Conservation (phyloP, 495 filamentous ascomycete genomes). For the Aspergillus sclerotioniger region DNA sequence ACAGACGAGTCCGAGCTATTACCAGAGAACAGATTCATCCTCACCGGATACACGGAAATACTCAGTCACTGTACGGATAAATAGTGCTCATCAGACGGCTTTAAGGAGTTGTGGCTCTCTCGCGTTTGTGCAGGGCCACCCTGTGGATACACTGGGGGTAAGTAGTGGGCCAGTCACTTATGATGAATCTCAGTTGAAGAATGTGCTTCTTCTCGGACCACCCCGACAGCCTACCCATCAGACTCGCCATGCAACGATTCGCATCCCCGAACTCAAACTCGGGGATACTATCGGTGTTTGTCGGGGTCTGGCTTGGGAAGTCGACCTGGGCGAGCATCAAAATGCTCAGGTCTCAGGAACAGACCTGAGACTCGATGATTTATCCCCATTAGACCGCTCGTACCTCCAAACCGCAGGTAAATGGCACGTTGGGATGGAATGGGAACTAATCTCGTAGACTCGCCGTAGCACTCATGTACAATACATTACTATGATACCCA, state of each 20-base stretch:
- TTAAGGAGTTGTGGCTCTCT: slow-evolving; percentile 31
- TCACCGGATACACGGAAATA: slow-evolving; percentile 20
- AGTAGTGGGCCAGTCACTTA: not conserved
- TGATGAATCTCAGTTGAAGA: slow-evolving; percentile 11
- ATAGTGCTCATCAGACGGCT: slow-evolving; percentile 17
- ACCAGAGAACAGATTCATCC: not conserved
- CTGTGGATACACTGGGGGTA: not conserved
- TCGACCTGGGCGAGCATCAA: slow-evolving; percentile 19
- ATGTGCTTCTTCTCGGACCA: slow-evolving; percentile 32
- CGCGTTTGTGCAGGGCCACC: slow-evolving; percentile 27
- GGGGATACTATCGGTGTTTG: slow-evolving; percentile 33
- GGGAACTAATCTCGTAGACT: slow-evolving; percentile 30
- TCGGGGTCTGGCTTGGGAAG: slow-evolving; percentile 37
- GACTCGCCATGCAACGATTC: not conserved
- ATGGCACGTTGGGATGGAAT: slow-evolving; percentile 45
- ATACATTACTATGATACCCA: slow-evolving; percentile 16
- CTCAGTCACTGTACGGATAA: slow-evolving; percentile 22
- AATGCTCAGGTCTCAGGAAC: not conserved
- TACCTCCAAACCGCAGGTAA: slow-evolving; percentile 4
- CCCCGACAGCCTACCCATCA: slow-evolving; percentile 18
- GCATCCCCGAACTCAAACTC: slow-evolving; percentile 9
- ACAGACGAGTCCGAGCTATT: not conserved
- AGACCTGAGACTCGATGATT: not conserved
- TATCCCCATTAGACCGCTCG: not conserved
- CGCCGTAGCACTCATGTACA: not conserved